Evolutionary conservation across 2,329 filamentous ascomycete species (phyloP).

Genomic region (Arthrobotrys pseudoclavata): DNA sequence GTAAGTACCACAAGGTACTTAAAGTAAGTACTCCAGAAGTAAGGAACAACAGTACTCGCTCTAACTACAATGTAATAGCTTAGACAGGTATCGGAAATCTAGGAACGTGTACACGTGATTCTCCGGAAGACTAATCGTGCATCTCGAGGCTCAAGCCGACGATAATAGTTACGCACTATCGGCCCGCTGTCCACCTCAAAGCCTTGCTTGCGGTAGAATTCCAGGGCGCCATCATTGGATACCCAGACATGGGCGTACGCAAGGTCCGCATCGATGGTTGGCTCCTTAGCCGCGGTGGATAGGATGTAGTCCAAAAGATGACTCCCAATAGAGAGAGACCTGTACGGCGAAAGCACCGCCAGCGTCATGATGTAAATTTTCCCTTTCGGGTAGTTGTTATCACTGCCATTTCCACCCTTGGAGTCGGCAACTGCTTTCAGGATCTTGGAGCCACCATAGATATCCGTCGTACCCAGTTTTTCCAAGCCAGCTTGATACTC

Average conservation of each 20-base stretch:
- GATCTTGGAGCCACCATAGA: constrained; percentile 64
- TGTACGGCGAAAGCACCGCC: constrained; percentile 75
- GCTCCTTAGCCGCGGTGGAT: constrained; percentile 66
- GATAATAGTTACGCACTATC: constrained; percentile 72
- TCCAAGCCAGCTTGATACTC: constrained; percentile 46
- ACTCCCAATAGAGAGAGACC: constrained; percentile 73
- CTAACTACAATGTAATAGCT: not conserved
- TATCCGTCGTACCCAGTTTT: constrained; percentile 10
- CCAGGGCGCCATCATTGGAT: constrained; percentile 74
- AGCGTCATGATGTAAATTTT: constrained; percentile 77
- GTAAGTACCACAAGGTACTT: too few species aligned
- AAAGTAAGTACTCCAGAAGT: too few species aligned
- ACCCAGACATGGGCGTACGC: constrained; percentile 79
- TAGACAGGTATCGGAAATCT: not conserved
- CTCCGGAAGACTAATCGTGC: constrained; percentile 71
- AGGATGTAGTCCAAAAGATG: constrained; percentile 72
- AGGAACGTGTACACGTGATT: constrained; percentile 3
- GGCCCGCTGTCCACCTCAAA: constrained; percentile 69
- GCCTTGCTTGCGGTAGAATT: constrained; percentile 74
- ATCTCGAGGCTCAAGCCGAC: constrained; percentile 73
- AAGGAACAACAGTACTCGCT: not conserved
- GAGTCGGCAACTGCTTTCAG: constrained; percentile 62
- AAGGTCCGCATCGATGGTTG: constrained; percentile 66
- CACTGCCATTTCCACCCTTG: not conserved
- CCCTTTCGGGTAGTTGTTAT: constrained; percentile 44